A percentile compares a stretch with the other conserved stretches of the same genome.
phyloP scores from a whole-genome alignment of 129 eudicot genomes.

The Pseudognaphalium luteoalbum region DNA sequence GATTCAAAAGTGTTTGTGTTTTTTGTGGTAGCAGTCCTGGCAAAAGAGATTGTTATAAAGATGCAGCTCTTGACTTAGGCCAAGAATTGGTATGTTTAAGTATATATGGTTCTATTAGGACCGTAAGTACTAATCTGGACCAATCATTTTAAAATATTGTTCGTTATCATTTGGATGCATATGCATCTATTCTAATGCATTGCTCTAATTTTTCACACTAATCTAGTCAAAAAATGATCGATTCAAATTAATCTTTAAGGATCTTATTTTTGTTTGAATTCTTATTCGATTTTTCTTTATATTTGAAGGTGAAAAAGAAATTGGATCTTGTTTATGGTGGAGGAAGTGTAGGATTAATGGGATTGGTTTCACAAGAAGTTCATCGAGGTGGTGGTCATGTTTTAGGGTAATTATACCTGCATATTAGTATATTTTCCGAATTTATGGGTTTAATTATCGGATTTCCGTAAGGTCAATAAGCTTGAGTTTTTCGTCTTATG shows the following conservation, averaged over 20 bases:
- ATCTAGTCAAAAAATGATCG: too few species aligned
- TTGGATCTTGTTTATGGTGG: slow-evolving; percentile 73
- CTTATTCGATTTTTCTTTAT: slow-evolving; percentile 1
- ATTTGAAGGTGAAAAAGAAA: slow-evolving; percentile 55
- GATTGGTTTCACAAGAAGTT: slow-evolving; percentile 58
- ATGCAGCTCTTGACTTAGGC: slow-evolving; percentile 67
- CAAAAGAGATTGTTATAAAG: slow-evolving; percentile 57
- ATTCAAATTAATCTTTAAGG: background rate
- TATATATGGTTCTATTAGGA: background rate
- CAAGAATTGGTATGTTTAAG: slow-evolving; percentile 55
- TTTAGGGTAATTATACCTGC: slow-evolving; percentile 46
- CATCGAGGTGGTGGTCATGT: slow-evolving; percentile 70
- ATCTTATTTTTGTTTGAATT: background rate
- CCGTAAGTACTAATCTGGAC: too few species aligned
- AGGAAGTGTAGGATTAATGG: slow-evolving; percentile 71
- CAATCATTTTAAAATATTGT: too few species aligned
- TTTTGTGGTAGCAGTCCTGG: slow-evolving; percentile 75
- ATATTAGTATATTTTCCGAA: too few species aligned
- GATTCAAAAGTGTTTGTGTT: slow-evolving; percentile 69
- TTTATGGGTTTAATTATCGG: too few species aligned
- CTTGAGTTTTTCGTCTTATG: too few species aligned
- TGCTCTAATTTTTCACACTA: too few species aligned
- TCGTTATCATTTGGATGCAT: background rate
- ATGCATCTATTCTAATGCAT: background rate
- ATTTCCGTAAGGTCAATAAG: too few species aligned